Percentiles rank a stretch among this genome's conserved stretches.
Evolutionary conservation across 129 eudicot genomes (phyloP).

Genomic region (Lonicera japonica): DNA sequence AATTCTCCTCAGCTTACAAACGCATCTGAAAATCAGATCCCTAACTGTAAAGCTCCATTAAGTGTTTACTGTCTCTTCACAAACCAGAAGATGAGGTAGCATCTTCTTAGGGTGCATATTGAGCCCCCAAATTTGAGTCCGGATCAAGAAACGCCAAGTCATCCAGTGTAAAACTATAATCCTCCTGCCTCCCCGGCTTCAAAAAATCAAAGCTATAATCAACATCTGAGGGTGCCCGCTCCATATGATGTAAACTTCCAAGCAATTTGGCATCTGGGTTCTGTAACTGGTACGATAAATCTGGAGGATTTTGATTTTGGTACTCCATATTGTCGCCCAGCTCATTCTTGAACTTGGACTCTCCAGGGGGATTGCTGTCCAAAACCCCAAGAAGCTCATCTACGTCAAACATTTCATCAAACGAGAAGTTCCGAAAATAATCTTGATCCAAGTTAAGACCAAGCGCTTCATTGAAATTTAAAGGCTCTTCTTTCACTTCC

Average conservation of each 20-base stretch:
- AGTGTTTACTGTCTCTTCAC: too few species aligned
- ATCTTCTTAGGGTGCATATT: background rate
- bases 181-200: conserved; percentile 60
- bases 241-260: conserved; percentile 13
- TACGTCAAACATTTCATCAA: conserved; percentile 56
- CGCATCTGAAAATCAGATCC: too few species aligned
- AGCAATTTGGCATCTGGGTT: conserved; percentile 11
- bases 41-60: too few species aligned
- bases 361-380: background rate
- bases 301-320: background rate
- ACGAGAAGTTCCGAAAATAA: conserved; percentile 9
- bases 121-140: conserved; percentile 18
- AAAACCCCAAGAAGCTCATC: conserved; percentile 51
- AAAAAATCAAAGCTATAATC: conserved; percentile 55
- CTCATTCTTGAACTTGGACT: background rate
- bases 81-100: too few species aligned
- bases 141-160: conserved; percentile 39
- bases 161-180: conserved; percentile 23
- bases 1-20: too few species aligned
- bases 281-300: conserved; percentile 16
- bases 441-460: conserved; percentile 14
- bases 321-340: background rate
- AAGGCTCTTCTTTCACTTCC: conserved; percentile 4
- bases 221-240: background rate
- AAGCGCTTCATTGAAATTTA: background rate